Percentiles rank a stretch among this genome's conserved stretches.
phyloP scores from a whole-genome alignment of 2,329 filamentous ascomycete species.

The Cercospora brassicicola region DNA sequence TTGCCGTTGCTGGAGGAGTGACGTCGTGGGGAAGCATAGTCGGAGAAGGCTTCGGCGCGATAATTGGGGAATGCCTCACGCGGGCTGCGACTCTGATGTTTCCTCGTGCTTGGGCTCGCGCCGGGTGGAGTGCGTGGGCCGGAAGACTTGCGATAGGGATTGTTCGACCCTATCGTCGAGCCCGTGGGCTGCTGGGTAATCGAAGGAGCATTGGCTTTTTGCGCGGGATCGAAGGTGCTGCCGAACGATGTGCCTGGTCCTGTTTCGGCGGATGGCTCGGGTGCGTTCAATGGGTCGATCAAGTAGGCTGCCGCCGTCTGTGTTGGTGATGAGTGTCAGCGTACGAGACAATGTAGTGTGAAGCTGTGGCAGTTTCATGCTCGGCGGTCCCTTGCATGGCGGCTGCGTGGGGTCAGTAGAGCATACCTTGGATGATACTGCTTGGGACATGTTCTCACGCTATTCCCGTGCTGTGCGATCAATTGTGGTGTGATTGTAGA shows the following conservation, averaged over 20 bases:
- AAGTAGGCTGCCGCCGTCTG: conserved; percentile 64
- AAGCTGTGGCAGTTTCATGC: conserved; percentile 16
- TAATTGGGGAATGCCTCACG: conserved; percentile 50
- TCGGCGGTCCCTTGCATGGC: conserved; percentile 17
- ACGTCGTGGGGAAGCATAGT: conserved; percentile 28
- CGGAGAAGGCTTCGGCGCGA: conserved; percentile 47
- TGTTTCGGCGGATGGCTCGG: conserved; percentile 67
- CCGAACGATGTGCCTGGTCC: conserved; percentile 62
- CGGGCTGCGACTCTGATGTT: conserved; percentile 40
- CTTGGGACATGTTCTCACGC: conserved; percentile 17
- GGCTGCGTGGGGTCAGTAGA: neutral
- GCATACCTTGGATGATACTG: conserved; percentile 24
- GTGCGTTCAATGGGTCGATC: conserved; percentile 67
- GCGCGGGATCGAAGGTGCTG: conserved; percentile 45
- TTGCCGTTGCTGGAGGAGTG: conserved; percentile 20
- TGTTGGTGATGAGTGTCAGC: conserved; percentile 20
- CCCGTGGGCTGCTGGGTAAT: conserved; percentile 37
- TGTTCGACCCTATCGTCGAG: conserved; percentile 41
- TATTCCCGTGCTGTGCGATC: neutral
- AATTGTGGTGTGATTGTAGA: neutral
- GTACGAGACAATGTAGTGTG: neutral
- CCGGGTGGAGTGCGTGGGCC: conserved; percentile 13
- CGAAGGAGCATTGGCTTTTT: conserved; percentile 27
- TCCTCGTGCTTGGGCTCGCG: neutral
- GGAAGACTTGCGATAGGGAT: conserved; percentile 44